phyloP scores from a whole-genome alignment of 2,329 filamentous ascomycete genomes.

The Phaeophleospora eucalypticola region DNA sequence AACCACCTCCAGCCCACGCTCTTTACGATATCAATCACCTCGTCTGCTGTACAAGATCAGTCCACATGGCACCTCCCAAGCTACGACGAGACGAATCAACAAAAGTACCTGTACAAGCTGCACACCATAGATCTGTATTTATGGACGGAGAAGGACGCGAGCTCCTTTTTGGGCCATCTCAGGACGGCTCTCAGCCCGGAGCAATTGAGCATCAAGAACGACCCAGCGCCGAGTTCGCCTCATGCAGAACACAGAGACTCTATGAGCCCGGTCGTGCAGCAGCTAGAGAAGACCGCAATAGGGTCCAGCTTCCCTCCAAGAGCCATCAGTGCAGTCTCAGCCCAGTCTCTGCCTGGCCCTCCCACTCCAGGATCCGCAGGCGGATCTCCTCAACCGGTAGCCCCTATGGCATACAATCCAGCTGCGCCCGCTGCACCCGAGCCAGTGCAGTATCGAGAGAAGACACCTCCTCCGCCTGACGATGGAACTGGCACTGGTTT shows the following conservation, averaged over 20 bases:
- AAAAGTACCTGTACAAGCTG: conserved; percentile 74
- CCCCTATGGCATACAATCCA: conserved; percentile 72
- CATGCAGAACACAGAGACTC: conserved; percentile 45
- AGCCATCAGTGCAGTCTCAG: conserved; percentile 36
- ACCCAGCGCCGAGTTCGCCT: conserved; percentile 48
- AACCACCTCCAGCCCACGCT: conserved; percentile 70
- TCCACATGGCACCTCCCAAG: conserved; percentile 70
- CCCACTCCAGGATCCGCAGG: conserved; percentile 26
- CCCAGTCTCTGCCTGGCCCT: conserved; percentile 31
- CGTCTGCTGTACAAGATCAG: conserved; percentile 41
- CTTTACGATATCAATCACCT: conserved; percentile 62
- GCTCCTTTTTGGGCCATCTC: conserved; percentile 65
- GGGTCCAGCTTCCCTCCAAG: conserved; percentile 51
- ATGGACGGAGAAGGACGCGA: conserved; percentile 69
- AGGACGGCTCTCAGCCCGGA: conserved; percentile 59
- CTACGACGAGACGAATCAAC: conserved; percentile 67
- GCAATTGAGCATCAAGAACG: conserved; percentile 62
- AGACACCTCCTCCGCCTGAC: conserved; percentile 72
- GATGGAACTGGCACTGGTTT: conserved; percentile 49
- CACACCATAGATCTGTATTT: conserved; percentile 75
- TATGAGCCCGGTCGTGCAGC: conserved; percentile 68
- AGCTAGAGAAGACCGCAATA: conserved; percentile 68
- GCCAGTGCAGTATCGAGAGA: conserved; percentile 67
- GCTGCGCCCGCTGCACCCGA: conserved; percentile 73
- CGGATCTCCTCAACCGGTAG: conserved; percentile 34